Conservation (phyloP, 768 basidiomycete genomes). For the Antrodiella citrinella region DNA sequence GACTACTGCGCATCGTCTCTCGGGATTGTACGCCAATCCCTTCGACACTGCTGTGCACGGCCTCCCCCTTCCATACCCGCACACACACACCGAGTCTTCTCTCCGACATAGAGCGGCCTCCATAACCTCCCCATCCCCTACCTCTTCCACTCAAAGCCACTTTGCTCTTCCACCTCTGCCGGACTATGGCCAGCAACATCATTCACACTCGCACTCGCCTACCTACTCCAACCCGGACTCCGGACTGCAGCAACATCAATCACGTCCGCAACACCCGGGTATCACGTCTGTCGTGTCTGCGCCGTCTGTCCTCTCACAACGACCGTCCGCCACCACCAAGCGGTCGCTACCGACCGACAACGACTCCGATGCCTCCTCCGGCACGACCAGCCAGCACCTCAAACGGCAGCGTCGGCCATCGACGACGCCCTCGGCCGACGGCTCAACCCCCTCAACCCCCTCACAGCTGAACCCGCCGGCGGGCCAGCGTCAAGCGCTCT, state of each 20-base stretch:
- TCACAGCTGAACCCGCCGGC: constrained; percentile 10
- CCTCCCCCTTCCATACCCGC: not conserved
- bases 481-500: constrained; percentile 32
- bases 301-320: constrained; percentile 2
- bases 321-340: constrained; percentile 3
- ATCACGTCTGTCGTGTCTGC: constrained; percentile 3
- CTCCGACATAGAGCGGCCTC: not conserved
- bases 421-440: constrained; percentile 9
- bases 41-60: not conserved
- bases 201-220: not conserved
- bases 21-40: not conserved
- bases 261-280: not conserved
- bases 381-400: not conserved
- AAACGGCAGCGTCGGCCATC: constrained; percentile 2
- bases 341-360: constrained; percentile 9
- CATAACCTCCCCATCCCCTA: not conserved
- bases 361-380: constrained; percentile 3
- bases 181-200: not conserved
- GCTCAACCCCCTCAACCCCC: constrained; percentile 1
- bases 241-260: not conserved
- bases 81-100: not conserved
- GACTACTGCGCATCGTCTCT: not conserved
- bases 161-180: not conserved
- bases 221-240: not conserved
- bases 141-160: not conserved